These are phyloP conservation scores for Epichloe hybrida DNA, from an alignment of 2,329 filamentous ascomycete species.

Conservation along the genomic window DNA sequence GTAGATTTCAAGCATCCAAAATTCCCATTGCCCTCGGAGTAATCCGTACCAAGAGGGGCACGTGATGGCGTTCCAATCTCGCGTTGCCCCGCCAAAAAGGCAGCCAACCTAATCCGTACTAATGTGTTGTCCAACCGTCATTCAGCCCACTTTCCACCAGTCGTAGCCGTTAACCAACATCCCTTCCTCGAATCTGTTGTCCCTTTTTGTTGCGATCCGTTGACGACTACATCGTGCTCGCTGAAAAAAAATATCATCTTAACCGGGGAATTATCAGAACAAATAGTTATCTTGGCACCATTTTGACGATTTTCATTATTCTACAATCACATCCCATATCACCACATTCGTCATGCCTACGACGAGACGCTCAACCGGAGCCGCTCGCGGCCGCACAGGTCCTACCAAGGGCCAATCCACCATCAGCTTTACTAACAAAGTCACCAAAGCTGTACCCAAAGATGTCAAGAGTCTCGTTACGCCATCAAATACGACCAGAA, in stretches of 20 bases:
- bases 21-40: no score
- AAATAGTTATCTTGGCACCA: no score
- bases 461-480: slow-evolving; percentile 29
- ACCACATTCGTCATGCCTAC: slow-evolving; percentile 28
- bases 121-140: slow-evolving; percentile 1
- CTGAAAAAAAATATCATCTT: no score
- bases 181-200: background rate
- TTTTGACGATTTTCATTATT: background rate
- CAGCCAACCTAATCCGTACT: background rate
- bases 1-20: background rate
- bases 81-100: slow-evolving; percentile 44
- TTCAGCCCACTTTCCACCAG: background rate
- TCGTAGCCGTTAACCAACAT: background rate
- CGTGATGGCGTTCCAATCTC: slow-evolving; percentile 35
- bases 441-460: slow-evolving; percentile 39
- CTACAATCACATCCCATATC: background rate
- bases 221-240: no score
- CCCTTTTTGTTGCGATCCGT: background rate
- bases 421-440: slow-evolving; percentile 42
- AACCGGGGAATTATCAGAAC: no score
- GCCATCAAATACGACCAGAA: slow-evolving; percentile 21
- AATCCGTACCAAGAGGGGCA: slow-evolving; percentile 15
- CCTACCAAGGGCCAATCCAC: slow-evolving; percentile 37
- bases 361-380: slow-evolving; percentile 34
- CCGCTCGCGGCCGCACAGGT: slow-evolving; percentile 20